A percentile compares a stretch with the other conserved stretches of the same genome.
Conservation (phyloP, 805 yeast genomes). For the Kodamaea kaohsiungensis region DNA sequence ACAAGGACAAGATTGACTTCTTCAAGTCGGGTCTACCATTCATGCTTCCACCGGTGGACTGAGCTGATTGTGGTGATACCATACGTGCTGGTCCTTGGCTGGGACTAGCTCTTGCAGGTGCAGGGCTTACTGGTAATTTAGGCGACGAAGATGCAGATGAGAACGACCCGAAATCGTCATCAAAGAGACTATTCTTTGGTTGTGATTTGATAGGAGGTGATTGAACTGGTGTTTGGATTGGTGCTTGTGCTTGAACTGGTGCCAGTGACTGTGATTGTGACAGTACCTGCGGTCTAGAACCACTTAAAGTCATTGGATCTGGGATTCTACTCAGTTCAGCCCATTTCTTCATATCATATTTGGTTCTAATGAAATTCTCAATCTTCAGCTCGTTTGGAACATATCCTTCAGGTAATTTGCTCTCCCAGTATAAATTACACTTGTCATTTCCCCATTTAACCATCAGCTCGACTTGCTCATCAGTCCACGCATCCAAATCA, state of each 20-base stretch:
- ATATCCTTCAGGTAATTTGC: constrained; percentile 65
- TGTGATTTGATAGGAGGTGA: background rate
- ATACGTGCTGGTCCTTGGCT: constrained; percentile 7
- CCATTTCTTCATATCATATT: constrained; percentile 93
- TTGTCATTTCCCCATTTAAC: constrained; percentile 81
- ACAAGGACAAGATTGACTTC: constrained; percentile 86
- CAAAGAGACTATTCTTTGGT: constrained; percentile 21
- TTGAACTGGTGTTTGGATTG: background rate
- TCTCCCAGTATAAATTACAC: constrained; percentile 86
- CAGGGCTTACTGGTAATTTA: constrained; percentile 9
- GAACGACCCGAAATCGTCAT: constrained; percentile 45
- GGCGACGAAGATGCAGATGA: constrained; percentile 28
- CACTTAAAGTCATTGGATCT: constrained; percentile 46
- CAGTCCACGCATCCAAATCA: constrained; percentile 95
- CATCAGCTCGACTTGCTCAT: constrained; percentile 82
- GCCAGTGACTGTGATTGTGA: background rate
- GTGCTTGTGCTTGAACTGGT: background rate
- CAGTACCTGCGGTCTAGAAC: background rate
- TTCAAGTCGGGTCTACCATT: constrained; percentile 77
- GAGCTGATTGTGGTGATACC: constrained; percentile 27
- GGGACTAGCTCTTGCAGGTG: constrained; percentile 14
- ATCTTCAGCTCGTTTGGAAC: constrained; percentile 82
- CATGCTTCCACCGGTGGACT: constrained; percentile 37
- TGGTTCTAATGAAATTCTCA: constrained; percentile 87
- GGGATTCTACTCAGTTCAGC: constrained; percentile 55